Evolutionary conservation across 192 early-diverging fungal genomes (phyloP).

Genomic region (Bifiguratus adelaidae): DNA sequence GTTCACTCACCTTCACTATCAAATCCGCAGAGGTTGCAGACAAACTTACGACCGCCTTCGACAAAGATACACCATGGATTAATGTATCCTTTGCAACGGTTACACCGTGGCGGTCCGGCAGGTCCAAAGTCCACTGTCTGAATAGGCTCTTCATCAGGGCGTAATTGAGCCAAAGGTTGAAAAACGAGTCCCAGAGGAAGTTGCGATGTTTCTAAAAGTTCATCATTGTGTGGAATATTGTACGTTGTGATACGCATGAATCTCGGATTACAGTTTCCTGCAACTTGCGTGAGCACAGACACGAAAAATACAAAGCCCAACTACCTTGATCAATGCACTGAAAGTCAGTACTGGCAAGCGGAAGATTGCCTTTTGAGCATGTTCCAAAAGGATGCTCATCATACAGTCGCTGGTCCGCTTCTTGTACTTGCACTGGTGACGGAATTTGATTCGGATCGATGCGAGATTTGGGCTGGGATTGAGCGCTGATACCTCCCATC

Average conservation of each 20-base stretch:
- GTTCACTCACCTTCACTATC: conserved; percentile 62
- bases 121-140: conserved; percentile 77
- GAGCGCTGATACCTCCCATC: too few relatives aligned
- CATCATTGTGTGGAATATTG: conserved; percentile 75
- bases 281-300: background rate
- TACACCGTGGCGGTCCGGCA: conserved; percentile 79
- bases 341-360: conserved; percentile 73
- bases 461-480: conserved; percentile 42
- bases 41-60: conserved; percentile 83
- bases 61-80: conserved; percentile 85
- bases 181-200: conserved; percentile 82
- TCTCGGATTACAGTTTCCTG: conserved; percentile 80
- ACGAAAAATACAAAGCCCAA: background rate
- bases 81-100: conserved; percentile 88
- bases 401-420: conserved; percentile 66
- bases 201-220: conserved; percentile 64
- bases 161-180: conserved; percentile 84
- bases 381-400: conserved; percentile 63
- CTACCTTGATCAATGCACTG: conserved; percentile 79
- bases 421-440: conserved; percentile 75
- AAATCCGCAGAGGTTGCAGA: conserved; percentile 89
- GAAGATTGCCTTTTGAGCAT: conserved; percentile 51
- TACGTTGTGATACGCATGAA: conserved; percentile 86
- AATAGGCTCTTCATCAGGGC: conserved; percentile 66
- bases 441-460: conserved; percentile 97